These are phyloP conservation scores for Telfairia occidentalis DNA, from an alignment of 331 rosid species.

Conservation along the genomic window DNA sequence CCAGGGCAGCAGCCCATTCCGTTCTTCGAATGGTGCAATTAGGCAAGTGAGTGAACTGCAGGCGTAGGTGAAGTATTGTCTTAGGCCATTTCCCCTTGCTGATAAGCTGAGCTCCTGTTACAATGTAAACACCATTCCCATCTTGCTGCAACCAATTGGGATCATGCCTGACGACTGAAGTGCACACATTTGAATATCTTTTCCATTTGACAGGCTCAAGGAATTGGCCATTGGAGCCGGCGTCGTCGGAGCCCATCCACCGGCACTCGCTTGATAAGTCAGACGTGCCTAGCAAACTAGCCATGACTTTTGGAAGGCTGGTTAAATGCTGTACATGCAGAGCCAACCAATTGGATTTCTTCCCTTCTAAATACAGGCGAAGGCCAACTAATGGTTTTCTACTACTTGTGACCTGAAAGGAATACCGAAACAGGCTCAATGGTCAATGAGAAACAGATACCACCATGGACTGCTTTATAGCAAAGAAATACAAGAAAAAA, in stretches of 20 bases:
- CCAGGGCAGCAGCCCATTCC: constrained; percentile 76
- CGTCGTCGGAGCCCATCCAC: constrained; percentile 81
- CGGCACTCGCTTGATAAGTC: constrained; percentile 20
- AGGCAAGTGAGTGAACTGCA: constrained; percentile 55
- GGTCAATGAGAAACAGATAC: background rate
- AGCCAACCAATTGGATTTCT: constrained; percentile 62
- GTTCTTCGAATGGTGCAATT: constrained; percentile 61
- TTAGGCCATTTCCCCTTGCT: constrained; percentile 84
- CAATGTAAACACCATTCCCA: constrained; percentile 68
- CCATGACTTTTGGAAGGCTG: constrained; percentile 73
- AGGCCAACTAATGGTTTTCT: constrained; percentile 85
- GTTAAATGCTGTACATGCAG: constrained; percentile 80
- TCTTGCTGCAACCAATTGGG: constrained; percentile 61
- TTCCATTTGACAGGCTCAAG: constrained; percentile 78
- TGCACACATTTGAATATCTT: constrained; percentile 76
- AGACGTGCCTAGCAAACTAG: constrained; percentile 27
- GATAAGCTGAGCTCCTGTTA: constrained; percentile 76
- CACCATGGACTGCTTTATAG: background rate
- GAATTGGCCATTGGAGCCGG: constrained; percentile 39
- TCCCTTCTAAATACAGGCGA: constrained; percentile 80
- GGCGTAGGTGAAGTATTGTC: constrained; percentile 74
- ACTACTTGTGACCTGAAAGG: constrained; percentile 60
- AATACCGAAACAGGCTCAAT: background rate
- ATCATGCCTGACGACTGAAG: constrained; percentile 66
- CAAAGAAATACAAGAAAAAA: background rate